Evolutionary conservation across 306 rosid genomes (phyloP).

Genomic region (Astragalus glycyphyllos): DNA sequence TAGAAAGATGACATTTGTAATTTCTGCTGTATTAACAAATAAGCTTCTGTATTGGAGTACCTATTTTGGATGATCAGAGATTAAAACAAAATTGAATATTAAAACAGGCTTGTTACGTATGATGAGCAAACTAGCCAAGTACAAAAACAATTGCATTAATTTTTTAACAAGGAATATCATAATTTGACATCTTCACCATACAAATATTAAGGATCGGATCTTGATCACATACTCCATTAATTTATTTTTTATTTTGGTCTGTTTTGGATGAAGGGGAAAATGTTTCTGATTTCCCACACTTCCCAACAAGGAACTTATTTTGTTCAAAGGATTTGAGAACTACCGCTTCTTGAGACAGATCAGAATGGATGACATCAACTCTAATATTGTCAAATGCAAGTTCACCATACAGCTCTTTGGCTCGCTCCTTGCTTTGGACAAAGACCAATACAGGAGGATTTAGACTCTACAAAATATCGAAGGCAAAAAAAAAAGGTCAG

Average conservation of each 20-base stretch:
- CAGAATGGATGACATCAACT: slow-evolving; percentile 89
- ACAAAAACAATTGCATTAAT: slow-evolving; percentile 1
- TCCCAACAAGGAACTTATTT: slow-evolving; percentile 11
- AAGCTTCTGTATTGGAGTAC: not conserved
- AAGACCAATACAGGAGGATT: slow-evolving; percentile 91
- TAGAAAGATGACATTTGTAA: slow-evolving; percentile 20
- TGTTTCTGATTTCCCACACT: slow-evolving; percentile 14
- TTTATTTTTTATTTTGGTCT: slow-evolving; percentile 4
- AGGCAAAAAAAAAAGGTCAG: slow-evolving; percentile 40
- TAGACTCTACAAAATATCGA: slow-evolving; percentile 60
- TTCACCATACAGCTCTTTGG: slow-evolving; percentile 84
- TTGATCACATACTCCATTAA: not conserved
- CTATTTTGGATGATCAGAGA: slow-evolving; percentile 7
- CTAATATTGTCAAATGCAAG: slow-evolving; percentile 75
- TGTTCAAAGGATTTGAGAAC: slow-evolving; percentile 40
- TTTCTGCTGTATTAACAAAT: slow-evolving; percentile 15
- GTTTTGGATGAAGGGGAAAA: not conserved
- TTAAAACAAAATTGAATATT: not conserved
- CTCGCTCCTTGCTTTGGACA: slow-evolving; percentile 97
- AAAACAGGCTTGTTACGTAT: slow-evolving; percentile 4
- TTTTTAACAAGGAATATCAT: slow-evolving; percentile 8
- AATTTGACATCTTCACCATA: slow-evolving; percentile 33
- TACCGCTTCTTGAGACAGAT: slow-evolving; percentile 81
- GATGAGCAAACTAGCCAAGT: slow-evolving; percentile 23
- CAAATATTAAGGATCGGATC: slow-evolving; percentile 10